Conservation (phyloP, 768 basidiomycete species). For the Roridomyces roridus region DNA sequence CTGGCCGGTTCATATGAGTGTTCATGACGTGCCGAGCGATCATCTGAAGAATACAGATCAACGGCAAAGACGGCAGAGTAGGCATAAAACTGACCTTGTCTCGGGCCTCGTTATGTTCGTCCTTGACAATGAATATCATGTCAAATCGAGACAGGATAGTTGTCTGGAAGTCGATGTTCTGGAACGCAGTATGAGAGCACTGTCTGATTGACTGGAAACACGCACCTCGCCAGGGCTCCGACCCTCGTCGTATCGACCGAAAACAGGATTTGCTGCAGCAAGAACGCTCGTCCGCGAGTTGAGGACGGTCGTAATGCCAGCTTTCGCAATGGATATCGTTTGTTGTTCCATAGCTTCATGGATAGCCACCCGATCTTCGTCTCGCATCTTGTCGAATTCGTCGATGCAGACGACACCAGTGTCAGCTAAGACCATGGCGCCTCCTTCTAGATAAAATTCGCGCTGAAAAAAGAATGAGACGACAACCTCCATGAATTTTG, state of each 20-base stretch:
- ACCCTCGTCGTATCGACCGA: constrained; percentile 97
- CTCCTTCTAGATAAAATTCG: constrained; percentile 98
- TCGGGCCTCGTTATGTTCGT: constrained; percentile 94
- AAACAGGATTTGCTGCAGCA: constrained; percentile 97
- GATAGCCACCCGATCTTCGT: constrained; percentile 98
- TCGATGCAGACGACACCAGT: constrained; percentile 99
- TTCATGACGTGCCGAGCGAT: constrained; percentile 99
- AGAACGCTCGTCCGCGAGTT: constrained; percentile 96
- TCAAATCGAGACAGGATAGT: constrained; percentile 98
- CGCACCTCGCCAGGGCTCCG: constrained; percentile 91
- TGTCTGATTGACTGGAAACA: neutral
- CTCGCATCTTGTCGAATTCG: constrained; percentile 99
- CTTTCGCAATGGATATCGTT: constrained; percentile 98
- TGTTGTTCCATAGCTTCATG: constrained; percentile 99
- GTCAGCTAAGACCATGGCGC: constrained; percentile 99
- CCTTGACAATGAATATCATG: constrained; percentile 99
- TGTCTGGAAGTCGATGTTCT: constrained; percentile 98
- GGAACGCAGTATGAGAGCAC: neutral
- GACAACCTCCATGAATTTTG: constrained; percentile 10
- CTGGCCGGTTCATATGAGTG: constrained; percentile 95
- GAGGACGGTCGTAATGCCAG: constrained; percentile 96
- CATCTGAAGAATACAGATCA: constrained; percentile 53
- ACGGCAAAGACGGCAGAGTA: neutral
- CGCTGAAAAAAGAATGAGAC: constrained; percentile 75
- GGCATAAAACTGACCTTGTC: constrained; percentile 72